Evolutionary conservation across 129 eudicot genomes (phyloP).

Genomic region (Flaveria ramosissima): DNA sequence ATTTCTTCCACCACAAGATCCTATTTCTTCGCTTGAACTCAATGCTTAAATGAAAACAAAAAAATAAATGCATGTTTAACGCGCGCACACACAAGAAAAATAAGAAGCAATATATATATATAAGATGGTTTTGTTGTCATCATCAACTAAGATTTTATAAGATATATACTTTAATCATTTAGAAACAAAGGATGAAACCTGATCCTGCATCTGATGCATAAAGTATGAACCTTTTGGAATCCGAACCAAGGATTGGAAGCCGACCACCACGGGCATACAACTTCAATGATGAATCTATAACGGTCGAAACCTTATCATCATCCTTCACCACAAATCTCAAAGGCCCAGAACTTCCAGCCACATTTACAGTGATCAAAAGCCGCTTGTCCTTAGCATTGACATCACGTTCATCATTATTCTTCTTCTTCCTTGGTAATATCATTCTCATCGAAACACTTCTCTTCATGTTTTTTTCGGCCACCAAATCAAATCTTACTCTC

Average conservation of each 20-base stretch:
- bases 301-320: conserved; percentile 41
- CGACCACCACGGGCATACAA: conserved; percentile 56
- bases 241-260: conserved; percentile 54
- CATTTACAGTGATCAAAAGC: conserved; percentile 50
- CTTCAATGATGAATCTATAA: conserved; percentile 51
- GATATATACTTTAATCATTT: background rate
- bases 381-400: conserved; percentile 26
- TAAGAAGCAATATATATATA: background rate
- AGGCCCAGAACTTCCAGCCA: conserved; percentile 64
- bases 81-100: background rate
- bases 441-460: conserved; percentile 16
- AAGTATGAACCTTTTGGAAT: conserved; percentile 41
- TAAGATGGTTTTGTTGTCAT: background rate
- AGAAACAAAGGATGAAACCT: conserved; percentile 7
- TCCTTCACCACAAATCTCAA: conserved; percentile 50
- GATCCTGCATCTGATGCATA: conserved; percentile 46
- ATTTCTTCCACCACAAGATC: conserved; percentile 52
- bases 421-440: conserved; percentile 16
- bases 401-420: background rate
- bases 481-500: background rate
- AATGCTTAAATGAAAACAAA: conserved; percentile 35
- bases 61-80: no score
- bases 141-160: background rate
- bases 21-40: conserved; percentile 47
- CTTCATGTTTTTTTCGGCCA: background rate